Percentiles rank a stretch among this genome's conserved stretches.
Conservation (phyloP, 768 basidiomycete genomes). For the Hygrocybe punicea region DNA sequence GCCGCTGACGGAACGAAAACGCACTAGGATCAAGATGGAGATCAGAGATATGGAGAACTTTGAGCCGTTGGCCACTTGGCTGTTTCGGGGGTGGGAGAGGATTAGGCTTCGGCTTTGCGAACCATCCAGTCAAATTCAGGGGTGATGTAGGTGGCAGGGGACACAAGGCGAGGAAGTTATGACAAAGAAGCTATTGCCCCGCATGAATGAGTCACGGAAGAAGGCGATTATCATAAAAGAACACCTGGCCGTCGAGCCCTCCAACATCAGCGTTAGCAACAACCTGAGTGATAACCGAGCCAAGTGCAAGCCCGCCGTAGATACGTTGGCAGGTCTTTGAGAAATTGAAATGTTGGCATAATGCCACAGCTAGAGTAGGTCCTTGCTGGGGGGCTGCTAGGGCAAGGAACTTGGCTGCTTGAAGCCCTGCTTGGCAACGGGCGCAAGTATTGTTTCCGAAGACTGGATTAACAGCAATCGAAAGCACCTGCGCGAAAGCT, state of each 20-base stretch:
- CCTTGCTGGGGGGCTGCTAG: slow-evolving; percentile 61
- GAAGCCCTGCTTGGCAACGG: slow-evolving; percentile 57
- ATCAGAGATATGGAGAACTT: slow-evolving; percentile 75
- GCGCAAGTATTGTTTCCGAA: slow-evolving; percentile 56
- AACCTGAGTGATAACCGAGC: slow-evolving; percentile 67
- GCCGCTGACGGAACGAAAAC: slow-evolving; percentile 11
- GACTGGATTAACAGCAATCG: slow-evolving; percentile 50
- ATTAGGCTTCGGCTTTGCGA: slow-evolving; percentile 71
- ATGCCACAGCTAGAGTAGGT: slow-evolving; percentile 50
- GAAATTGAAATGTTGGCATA: slow-evolving; percentile 62
- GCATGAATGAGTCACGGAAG: slow-evolving; percentile 1
- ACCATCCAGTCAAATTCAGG: slow-evolving; percentile 65
- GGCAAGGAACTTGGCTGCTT: slow-evolving; percentile 63
- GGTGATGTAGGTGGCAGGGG: slow-evolving; percentile 54
- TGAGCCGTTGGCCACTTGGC: slow-evolving; percentile 62
- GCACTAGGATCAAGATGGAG: slow-evolving; percentile 71
- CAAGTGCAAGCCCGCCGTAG: slow-evolving; percentile 48
- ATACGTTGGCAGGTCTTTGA: slow-evolving; percentile 47
- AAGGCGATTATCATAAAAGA: slow-evolving; percentile 4
- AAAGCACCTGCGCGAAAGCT: slow-evolving; percentile 55
- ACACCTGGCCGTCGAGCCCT: slow-evolving; percentile 70
- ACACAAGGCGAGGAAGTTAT: slow-evolving; percentile 57
- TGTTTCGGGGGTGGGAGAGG: slow-evolving; percentile 57
- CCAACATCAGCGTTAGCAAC: slow-evolving; percentile 66
- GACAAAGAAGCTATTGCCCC: slow-evolving; percentile 48